A percentile compares a stretch with the other conserved stretches of the same genome.
Evolutionary conservation across 805 yeast species (phyloP).

Genomic region (Starmerella khaoyaiensis): DNA sequence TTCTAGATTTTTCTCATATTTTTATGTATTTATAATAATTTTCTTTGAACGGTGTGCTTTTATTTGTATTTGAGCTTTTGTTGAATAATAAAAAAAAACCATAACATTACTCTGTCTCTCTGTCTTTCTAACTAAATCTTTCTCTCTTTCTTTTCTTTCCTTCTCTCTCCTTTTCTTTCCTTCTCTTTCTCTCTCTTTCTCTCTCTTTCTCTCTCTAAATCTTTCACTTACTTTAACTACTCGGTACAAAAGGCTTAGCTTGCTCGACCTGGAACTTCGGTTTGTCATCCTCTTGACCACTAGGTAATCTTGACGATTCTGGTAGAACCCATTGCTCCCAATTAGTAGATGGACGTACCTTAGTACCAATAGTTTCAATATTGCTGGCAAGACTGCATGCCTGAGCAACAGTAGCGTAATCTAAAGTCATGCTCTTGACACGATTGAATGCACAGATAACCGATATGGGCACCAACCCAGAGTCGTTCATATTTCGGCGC

Average conservation of each 20-base stretch:
- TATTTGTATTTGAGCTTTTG: too few relatives aligned
- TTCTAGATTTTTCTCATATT: too few relatives aligned
- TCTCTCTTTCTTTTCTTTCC: too few relatives aligned
- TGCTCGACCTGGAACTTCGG: slow-evolving; percentile 28
- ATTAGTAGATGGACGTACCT: slow-evolving; percentile 47
- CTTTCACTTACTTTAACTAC: too few relatives aligned
- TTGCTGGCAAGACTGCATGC: slow-evolving; percentile 43
- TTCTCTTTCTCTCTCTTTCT: too few relatives aligned
- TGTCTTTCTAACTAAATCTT: too few relatives aligned
- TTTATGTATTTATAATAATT: too few relatives aligned
- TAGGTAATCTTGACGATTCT: slow-evolving; percentile 34
- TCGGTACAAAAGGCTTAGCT: slow-evolving; percentile 30
- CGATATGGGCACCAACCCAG: slow-evolving; percentile 57
- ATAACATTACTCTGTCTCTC: too few relatives aligned
- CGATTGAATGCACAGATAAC: slow-evolving; percentile 62
- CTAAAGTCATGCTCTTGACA: slow-evolving; percentile 54
- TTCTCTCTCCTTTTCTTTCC: too few relatives aligned
- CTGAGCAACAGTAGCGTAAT: slow-evolving; percentile 38
- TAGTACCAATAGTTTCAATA: slow-evolving; percentile 40
- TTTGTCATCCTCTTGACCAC: slow-evolving; percentile 31
- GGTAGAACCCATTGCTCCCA: slow-evolving; percentile 62
- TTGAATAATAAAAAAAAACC: too few relatives aligned
- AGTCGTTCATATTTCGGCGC: slow-evolving; percentile 64
- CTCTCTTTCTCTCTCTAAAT: too few relatives aligned
- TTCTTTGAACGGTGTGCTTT: too few relatives aligned